A percentile compares a stretch with the other conserved stretches of the same genome.
These are phyloP conservation scores for Suhomyces vadensis DNA, from an alignment of 805 yeast species.

Conservation along the genomic window DNA sequence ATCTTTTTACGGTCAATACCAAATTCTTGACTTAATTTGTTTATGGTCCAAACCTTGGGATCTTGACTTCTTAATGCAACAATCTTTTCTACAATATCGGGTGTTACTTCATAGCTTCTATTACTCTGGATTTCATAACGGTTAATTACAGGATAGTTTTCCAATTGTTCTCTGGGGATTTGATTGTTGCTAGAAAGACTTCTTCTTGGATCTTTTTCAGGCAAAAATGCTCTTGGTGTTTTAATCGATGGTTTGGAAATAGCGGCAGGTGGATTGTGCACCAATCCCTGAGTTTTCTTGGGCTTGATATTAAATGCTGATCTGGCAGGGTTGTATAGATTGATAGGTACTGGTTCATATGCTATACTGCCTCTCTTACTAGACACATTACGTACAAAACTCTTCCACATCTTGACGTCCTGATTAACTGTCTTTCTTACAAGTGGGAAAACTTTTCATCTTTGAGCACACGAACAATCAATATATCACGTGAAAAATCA, in stretches of 20 bases:
- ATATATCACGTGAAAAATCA: background rate
- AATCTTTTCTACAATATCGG: slow-evolving; percentile 59
- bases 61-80: slow-evolving; percentile 52
- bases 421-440: background rate
- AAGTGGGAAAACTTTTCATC: slow-evolving; percentile 7
- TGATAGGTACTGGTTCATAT: slow-evolving; percentile 44
- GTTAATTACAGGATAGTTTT: slow-evolving; percentile 43
- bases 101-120: slow-evolving; percentile 56
- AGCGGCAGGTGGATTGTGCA: slow-evolving; percentile 62
- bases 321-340: slow-evolving; percentile 58
- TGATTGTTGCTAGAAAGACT: slow-evolving; percentile 30
- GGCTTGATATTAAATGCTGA: slow-evolving; percentile 69
- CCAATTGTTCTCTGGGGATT: slow-evolving; percentile 36
- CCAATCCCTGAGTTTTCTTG: slow-evolving; percentile 57
- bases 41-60: slow-evolving; percentile 65
- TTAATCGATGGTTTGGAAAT: slow-evolving; percentile 42
- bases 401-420: slow-evolving; percentile 8
- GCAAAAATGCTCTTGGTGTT: slow-evolving; percentile 73
- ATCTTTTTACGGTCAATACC: slow-evolving; percentile 44
- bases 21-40: slow-evolving; percentile 60
- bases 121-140: slow-evolving; percentile 34
- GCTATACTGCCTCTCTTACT: slow-evolving; percentile 22
- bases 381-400: slow-evolving; percentile 11
- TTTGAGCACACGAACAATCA: slow-evolving; percentile 2
- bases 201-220: slow-evolving; percentile 59